A percentile compares a stretch with the other conserved stretches of the same genome.
phyloP scores from a whole-genome alignment of 257 asterid species.

The Fraxinus cuspidata region DNA sequence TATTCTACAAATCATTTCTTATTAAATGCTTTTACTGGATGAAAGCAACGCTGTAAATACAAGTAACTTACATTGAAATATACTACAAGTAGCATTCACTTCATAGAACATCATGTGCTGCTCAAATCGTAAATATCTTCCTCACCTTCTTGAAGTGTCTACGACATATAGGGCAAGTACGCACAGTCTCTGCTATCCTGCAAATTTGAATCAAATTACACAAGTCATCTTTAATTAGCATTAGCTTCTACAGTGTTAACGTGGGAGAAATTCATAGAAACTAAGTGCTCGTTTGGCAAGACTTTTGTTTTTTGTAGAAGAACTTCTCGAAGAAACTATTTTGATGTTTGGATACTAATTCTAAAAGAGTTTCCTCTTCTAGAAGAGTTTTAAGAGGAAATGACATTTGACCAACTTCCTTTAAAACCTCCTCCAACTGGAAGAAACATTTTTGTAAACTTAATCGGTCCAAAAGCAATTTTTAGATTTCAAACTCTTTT shows the following conservation, averaged over 20 bases:
- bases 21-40: neutral
- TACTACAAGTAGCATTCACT: neutral
- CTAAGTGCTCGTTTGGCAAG: neutral
- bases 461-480: too few species aligned
- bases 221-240: neutral
- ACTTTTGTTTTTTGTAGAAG: too few species aligned
- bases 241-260: neutral
- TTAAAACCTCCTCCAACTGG: too few species aligned
- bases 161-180: conserved; percentile 83
- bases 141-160: conserved; percentile 64
- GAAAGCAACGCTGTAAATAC: neutral
- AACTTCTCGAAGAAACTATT: too few species aligned
- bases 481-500: too few species aligned
- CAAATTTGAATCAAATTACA: conserved; percentile 28
- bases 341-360: too few species aligned
- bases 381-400: too few species aligned
- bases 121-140: conserved; percentile 76
- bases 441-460: too few species aligned
- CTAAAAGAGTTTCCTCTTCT: too few species aligned
- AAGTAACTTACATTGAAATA: neutral
- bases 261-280: neutral
- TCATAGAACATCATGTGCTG: conserved; percentile 12
- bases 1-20: neutral
- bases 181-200: conserved; percentile 73
- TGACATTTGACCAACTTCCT: too few species aligned